phyloP scores from a whole-genome alignment of 163 green algal genomes.

The Picocystis sp. region DNA sequence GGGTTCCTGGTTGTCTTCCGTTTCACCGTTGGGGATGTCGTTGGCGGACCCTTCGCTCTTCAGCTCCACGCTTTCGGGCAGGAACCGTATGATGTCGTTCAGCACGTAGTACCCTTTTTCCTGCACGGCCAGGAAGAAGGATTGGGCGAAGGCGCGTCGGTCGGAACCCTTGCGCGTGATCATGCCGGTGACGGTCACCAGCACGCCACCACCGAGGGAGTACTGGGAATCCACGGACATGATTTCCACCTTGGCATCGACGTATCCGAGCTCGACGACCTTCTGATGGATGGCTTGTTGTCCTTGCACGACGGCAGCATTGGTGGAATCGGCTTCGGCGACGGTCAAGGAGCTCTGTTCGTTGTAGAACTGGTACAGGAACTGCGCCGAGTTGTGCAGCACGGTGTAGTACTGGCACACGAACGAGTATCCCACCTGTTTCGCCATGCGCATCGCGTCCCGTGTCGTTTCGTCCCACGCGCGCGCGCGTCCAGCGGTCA shows the following conservation, averaged over 20 bases:
- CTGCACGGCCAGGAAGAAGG: conserved; percentile 59
- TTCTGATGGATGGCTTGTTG: conserved; percentile 20
- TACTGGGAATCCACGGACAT: conserved; percentile 46
- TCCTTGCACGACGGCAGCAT: conserved; percentile 2
- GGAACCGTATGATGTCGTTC: conserved; percentile 56
- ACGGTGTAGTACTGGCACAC: conserved; percentile 55
- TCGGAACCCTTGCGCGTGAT: conserved; percentile 14
- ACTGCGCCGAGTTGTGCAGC: conserved; percentile 26
- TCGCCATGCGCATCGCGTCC: neutral
- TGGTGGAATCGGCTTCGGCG: neutral
- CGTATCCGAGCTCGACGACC: conserved; percentile 26
- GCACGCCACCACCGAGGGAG: conserved; percentile 31
- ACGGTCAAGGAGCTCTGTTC: conserved; percentile 32
- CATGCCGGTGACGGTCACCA: conserved; percentile 41
- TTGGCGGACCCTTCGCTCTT: too few relatives aligned
- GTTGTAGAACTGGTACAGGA: conserved; percentile 62
- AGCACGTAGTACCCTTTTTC: conserved; percentile 63
- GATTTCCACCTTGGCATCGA: conserved; percentile 34
- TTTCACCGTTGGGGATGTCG: neutral
- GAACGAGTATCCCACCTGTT: conserved; percentile 46
- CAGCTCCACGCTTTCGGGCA: conserved; percentile 3
- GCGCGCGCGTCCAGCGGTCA: too few relatives aligned
- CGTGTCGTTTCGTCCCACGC: too few relatives aligned
- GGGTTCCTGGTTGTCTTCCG: neutral
- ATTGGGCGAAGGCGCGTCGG: conserved; percentile 45